A percentile compares a stretch with the other conserved stretches of the same genome.
phyloP scores from a whole-genome alignment of 2,329 filamentous ascomycete genomes.

The Rutstroemia sp. region DNA sequence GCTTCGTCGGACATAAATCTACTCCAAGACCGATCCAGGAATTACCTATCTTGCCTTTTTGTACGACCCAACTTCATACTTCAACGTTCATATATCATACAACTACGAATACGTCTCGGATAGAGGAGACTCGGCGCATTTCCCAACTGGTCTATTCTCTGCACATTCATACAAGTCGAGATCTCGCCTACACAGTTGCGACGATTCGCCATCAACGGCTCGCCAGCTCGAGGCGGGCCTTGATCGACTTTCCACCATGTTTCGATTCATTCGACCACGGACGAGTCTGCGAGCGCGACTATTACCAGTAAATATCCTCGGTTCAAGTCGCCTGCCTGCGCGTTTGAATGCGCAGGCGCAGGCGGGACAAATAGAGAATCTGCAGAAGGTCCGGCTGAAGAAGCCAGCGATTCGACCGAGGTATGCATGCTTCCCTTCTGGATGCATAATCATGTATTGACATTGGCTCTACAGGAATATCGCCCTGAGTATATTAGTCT shows the following conservation, averaged over 20 bases:
- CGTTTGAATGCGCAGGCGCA: slow-evolving; percentile 18
- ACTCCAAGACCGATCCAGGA: slow-evolving; percentile 1
- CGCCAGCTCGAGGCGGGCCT: slow-evolving; percentile 25
- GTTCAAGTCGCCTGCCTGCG: slow-evolving; percentile 22
- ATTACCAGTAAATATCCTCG: slow-evolving; percentile 9
- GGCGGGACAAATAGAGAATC: slow-evolving; percentile 13
- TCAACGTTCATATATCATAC: not conserved
- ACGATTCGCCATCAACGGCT: slow-evolving; percentile 14
- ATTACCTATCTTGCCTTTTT: not conserved
- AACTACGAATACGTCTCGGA: not conserved
- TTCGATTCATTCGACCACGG: slow-evolving; percentile 18
- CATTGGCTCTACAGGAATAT: slow-evolving; percentile 16
- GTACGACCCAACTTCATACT: not conserved
- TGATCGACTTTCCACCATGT: slow-evolving; percentile 19
- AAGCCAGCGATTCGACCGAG: slow-evolving; percentile 13
- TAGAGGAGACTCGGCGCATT: not conserved
- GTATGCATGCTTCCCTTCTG: slow-evolving; percentile 11
- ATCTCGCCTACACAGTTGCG: not conserved
- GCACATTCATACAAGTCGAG: not conserved
- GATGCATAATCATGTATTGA: not conserved
- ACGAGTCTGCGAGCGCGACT: not conserved
- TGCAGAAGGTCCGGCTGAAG: slow-evolving; percentile 24
- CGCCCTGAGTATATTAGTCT: slow-evolving; percentile 30
- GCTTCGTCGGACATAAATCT: slow-evolving; percentile 6
- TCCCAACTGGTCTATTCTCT: not conserved